Evolutionary conservation across 192 early-diverging fungal species (phyloP).

Genomic region (Linnemannia elongata): DNA sequence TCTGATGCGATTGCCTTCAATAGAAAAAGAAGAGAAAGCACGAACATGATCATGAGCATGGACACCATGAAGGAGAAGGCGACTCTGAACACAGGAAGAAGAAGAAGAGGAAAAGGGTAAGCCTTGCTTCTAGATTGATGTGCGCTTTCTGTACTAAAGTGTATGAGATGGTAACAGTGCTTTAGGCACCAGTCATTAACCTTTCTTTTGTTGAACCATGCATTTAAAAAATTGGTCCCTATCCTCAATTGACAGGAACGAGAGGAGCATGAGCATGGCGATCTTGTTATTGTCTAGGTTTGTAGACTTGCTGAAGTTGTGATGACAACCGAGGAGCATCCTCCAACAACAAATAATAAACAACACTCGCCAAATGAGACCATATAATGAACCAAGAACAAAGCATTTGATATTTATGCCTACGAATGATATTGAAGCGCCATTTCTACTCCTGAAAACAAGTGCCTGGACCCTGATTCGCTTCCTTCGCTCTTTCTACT

Average conservation of each 20-base stretch:
- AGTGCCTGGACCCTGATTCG: not conserved
- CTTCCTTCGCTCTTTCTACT: not conserved
- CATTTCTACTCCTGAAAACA: not conserved
- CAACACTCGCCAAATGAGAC: not conserved
- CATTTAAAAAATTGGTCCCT: too few relatives aligned
- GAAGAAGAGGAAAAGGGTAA: conserved; percentile 60
- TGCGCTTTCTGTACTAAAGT: not conserved
- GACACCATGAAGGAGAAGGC: conserved; percentile 51
- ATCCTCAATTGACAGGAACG: conserved; percentile 24
- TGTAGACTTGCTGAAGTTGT: not conserved
- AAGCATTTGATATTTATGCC: not conserved
- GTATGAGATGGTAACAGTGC: not conserved
- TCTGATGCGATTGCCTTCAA: not conserved
- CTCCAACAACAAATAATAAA: not conserved
- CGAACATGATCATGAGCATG: conserved; percentile 53
- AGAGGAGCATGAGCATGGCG: conserved; percentile 28
- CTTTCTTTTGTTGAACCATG: not conserved
- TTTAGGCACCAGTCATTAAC: not conserved
- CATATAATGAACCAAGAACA: not conserved
- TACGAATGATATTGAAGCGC: not conserved
- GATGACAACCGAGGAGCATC: not conserved
- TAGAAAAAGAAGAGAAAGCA: conserved; percentile 60
- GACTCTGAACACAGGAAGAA: conserved; percentile 56
- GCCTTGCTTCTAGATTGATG: not conserved
- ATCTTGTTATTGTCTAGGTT: conserved; percentile 18